phyloP scores from a whole-genome alignment of 345 rosid species.

The Boechera retrofracta region DNA sequence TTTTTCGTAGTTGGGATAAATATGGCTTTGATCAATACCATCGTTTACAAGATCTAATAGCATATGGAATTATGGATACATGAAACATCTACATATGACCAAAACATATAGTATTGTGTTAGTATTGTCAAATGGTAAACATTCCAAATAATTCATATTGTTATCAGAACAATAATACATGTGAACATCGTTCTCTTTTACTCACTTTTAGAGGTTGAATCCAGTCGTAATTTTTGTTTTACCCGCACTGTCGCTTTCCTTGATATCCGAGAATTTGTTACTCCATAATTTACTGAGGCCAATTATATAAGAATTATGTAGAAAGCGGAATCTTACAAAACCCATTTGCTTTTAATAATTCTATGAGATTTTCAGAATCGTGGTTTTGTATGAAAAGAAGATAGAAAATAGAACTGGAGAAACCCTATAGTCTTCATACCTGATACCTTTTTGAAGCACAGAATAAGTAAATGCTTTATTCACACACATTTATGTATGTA shows the following conservation, averaged over 20 bases:
- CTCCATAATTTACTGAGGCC: conserved; percentile 19
- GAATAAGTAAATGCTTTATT: conserved; percentile 46
- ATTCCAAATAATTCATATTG: not conserved
- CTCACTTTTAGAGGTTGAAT: conserved; percentile 26
- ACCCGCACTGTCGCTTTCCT: conserved; percentile 37
- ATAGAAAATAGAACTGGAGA: conserved; percentile 40
- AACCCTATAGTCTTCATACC: conserved; percentile 42
- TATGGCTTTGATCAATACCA: not conserved
- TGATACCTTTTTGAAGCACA: conserved; percentile 47
- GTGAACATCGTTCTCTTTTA: conserved; percentile 19
- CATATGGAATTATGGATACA: not conserved
- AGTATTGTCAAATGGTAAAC: not conserved
- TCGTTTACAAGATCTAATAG: not conserved
- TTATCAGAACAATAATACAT: not conserved
- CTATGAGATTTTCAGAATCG: conserved; percentile 35
- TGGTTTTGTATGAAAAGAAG: conserved; percentile 39
- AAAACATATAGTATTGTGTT: not conserved
- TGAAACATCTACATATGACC: not conserved
- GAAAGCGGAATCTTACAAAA: conserved; percentile 35
- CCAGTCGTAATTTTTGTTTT: conserved; percentile 20
- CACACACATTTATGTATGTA: conserved; percentile 44
- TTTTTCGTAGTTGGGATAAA: not conserved
- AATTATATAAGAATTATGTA: conserved; percentile 33
- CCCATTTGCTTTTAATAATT: conserved; percentile 19
- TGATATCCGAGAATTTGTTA: conserved; percentile 45